phyloP scores from a whole-genome alignment of 176 grass and related monocot genomes.

The Eragrostis curvula region DNA sequence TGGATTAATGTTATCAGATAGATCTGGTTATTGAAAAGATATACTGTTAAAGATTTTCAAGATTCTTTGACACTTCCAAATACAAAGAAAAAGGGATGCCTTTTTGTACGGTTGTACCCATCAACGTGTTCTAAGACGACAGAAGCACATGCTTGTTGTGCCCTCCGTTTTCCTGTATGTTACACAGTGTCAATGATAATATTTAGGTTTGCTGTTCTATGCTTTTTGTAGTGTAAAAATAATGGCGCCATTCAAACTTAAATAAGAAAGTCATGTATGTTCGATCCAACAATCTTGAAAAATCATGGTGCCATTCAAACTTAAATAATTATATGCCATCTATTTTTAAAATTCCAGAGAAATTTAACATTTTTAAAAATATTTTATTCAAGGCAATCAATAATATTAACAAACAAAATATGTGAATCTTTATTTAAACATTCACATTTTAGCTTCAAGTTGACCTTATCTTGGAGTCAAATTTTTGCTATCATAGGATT shows the following conservation, averaged over 20 bases:
- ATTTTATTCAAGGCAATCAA: not conserved
- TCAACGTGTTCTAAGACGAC: conserved; percentile 25
- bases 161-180: not conserved
- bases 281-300: too few species aligned
- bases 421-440: not conserved
- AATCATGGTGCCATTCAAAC: not conserved
- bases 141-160: conserved; percentile 45
- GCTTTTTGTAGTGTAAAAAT: not conserved
- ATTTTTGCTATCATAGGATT: conserved; percentile 47
- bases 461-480: conserved; percentile 39
- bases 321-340: not conserved
- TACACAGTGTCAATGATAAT: not conserved
- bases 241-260: not conserved
- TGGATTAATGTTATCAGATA: conserved; percentile 27
- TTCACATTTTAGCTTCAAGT: conserved; percentile 14
- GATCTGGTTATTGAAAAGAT: conserved; percentile 37
- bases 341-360: not conserved
- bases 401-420: not conserved
- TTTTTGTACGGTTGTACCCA: conserved; percentile 42
- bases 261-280: not conserved
- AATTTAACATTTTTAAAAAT: not conserved
- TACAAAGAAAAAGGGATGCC: not conserved
- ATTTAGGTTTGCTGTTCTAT: not conserved
- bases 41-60: conserved; percentile 10
- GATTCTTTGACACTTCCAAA: conserved; percentile 38